Conservation (phyloP, 208 protist genomes). For the Acanthamoeba triangularis region DNA sequence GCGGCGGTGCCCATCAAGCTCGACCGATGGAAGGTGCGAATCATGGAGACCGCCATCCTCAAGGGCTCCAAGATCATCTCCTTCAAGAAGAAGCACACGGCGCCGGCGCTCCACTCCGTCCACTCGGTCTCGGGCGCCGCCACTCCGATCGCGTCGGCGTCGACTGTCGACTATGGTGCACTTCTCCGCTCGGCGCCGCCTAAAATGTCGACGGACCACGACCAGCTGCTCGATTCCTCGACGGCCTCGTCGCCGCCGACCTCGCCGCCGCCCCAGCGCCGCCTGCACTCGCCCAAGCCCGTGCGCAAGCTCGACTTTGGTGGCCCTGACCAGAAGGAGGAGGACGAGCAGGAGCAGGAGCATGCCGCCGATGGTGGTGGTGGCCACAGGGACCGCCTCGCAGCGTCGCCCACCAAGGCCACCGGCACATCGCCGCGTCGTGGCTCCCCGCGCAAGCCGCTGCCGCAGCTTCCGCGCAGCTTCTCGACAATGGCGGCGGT, state of each 20-base stretch:
- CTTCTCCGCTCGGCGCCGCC: slow-evolving; percentile 30
- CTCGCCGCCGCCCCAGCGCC: neutral
- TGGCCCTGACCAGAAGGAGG: neutral
- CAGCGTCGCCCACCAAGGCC: neutral
- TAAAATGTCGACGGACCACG: neutral
- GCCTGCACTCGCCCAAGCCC: neutral
- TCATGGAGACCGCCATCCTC: slow-evolving; percentile 42
- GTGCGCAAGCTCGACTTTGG: neutral
- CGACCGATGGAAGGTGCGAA: slow-evolving; percentile 55
- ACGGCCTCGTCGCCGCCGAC: neutral
- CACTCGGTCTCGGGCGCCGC: neutral
- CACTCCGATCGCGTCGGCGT: neutral
- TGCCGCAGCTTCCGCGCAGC: slow-evolving; percentile 3
- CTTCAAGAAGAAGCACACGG: slow-evolving; percentile 63
- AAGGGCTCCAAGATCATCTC: slow-evolving; percentile 69
- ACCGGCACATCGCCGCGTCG: neutral
- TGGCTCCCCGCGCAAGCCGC: neutral
- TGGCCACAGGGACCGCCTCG: neutral
- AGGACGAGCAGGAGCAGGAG: slow-evolving; percentile 4
- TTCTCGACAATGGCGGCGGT: neutral
- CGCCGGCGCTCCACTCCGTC: neutral
- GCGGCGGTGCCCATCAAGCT: slow-evolving; percentile 7
- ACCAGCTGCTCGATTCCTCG: neutral
- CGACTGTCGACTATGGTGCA: neutral
- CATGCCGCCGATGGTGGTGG: neutral